Base-by-base conservation (phyloP, 208 protist genomes). In the Herpetomonas tarakana region DNA sequence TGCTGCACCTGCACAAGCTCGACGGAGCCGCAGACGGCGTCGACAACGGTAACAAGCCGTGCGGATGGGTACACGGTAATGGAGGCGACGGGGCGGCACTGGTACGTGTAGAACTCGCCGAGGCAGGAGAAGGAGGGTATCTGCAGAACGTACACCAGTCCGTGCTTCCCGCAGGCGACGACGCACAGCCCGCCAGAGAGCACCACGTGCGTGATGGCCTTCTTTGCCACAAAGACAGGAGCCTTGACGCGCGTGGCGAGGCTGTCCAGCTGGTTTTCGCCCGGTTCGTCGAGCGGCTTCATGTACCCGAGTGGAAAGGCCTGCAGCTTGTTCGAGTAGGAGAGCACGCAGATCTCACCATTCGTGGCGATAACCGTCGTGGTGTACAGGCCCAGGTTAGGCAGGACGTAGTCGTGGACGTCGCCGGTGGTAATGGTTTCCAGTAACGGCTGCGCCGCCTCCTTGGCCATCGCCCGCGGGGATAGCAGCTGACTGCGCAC, bases 1-100 rank as follows among this genome's bases (percentile, higher is more conserved):
- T 50, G 30, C 12, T 81, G 79, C 58, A 87, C 66, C 60, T 68
- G 54, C 12, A 80, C 79, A 14, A 92, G 70, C 68, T 92, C 86
- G 21, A 83, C 80, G 12, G 63, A 69, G 16, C 82, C 82, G 41
- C 59, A 77, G 22, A 58, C 47, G 31, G 18, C 54, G 51, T 78
- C 74, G 25, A 89, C 86, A n/a, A 92, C 58, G 16, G 69, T 69
- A 66, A 92, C 66, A 26, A 82, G 50, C 29, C 63, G 54, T 14
- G 79, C 68, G 12, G 54, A 39, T 27, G 61, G 65, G 46, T 82
- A 74, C 25, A 92, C 58, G 25, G 67, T 72, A 26, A 86, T 63
- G 49, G 69, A 69, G 22, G 51, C 65, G 25, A 89, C 58, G 4
- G 68, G 50, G n/a, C 82, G 74, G 2, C 65, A 64, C 9, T 71